Conservation (phyloP, 2,329 filamentous ascomycete species). For the Ophiostoma piceae region DNA sequence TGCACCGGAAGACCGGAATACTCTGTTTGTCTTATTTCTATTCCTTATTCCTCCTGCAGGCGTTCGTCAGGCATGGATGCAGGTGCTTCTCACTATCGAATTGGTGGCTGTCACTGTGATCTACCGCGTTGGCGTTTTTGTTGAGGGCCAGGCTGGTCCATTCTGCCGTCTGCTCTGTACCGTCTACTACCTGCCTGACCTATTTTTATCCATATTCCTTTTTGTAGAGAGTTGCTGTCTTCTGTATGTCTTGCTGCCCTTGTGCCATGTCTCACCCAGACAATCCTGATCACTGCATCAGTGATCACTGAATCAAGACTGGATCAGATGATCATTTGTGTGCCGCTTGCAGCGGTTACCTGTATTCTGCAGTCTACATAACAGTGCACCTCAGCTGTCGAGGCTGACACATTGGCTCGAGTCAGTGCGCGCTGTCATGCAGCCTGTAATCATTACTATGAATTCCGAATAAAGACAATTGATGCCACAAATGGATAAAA, state of each 20-base stretch:
- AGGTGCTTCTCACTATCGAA: neutral
- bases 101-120: neutral
- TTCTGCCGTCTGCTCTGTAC: neutral
- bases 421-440: slow-evolving; percentile 6
- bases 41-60: neutral
- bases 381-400: neutral
- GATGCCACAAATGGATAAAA: neutral
- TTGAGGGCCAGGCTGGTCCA: neutral
- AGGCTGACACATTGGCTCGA: slow-evolving; percentile 3
- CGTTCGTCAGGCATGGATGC: neutral
- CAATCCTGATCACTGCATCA: neutral
- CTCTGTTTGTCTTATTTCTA: neutral
- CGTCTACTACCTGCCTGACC: neutral
- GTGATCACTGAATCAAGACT: neutral
- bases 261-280: neutral
- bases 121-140: neutral
- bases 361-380: neutral
- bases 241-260: neutral
- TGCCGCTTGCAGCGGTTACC: slow-evolving; percentile 7
- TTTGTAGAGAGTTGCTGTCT: neutral
- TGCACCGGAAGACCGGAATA: slow-evolving; percentile 4
- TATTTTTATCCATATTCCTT: slow-evolving; percentile 10
- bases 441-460: neutral
- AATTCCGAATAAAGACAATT: neutral
- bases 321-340: neutral